A percentile compares a stretch with the other conserved stretches of the same genome.
Conservation (phyloP, 768 basidiomycete species). For the Podaxis sp. region DNA sequence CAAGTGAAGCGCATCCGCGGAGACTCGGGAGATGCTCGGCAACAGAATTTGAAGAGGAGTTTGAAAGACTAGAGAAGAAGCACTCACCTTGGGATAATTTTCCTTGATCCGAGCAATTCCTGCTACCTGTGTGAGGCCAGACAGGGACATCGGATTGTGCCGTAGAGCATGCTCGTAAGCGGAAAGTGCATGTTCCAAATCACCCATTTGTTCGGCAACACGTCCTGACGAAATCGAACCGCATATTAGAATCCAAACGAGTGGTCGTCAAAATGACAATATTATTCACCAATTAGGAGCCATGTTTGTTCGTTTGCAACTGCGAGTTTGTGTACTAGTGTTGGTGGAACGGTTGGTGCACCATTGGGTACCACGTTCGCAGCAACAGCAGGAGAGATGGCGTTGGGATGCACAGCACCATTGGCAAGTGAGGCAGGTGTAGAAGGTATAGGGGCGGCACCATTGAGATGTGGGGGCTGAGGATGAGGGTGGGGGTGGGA, state of each 20-base stretch:
- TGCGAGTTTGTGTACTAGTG: conserved; percentile 74
- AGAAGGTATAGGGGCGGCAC: conserved; percentile 41
- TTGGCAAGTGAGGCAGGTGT: conserved; percentile 45
- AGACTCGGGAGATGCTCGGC: conserved; percentile 27
- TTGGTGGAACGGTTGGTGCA: conserved; percentile 32
- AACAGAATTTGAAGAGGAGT: conserved; percentile 19
- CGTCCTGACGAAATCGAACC: conserved; percentile 57
- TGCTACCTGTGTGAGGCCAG: conserved; percentile 91
- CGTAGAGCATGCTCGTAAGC: conserved; percentile 95
- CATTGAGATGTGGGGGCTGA: conserved; percentile 55
- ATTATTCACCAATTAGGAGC: conserved; percentile 79
- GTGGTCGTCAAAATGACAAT: conserved; percentile 9
- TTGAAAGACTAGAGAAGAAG: conserved; percentile 19
- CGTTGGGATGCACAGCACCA: conserved; percentile 38
- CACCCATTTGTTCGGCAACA: conserved; percentile 93
- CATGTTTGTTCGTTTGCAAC: conserved; percentile 93
- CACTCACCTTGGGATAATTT: conserved; percentile 88
- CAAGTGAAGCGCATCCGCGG: conserved; percentile 38
- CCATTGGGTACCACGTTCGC: conserved; percentile 33
- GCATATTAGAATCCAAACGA: conserved; percentile 13
- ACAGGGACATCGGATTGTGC: conserved; percentile 90
- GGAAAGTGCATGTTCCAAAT: conserved; percentile 87
- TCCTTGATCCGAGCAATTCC: conserved; percentile 97
- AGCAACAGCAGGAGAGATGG: conserved; percentile 49
- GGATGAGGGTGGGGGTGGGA: conserved; percentile 35